Evolutionary conservation across 345 rosid genomes (phyloP), one percentile per base, ranked within the genome.

Genomic region (Citrus medica): DNA sequence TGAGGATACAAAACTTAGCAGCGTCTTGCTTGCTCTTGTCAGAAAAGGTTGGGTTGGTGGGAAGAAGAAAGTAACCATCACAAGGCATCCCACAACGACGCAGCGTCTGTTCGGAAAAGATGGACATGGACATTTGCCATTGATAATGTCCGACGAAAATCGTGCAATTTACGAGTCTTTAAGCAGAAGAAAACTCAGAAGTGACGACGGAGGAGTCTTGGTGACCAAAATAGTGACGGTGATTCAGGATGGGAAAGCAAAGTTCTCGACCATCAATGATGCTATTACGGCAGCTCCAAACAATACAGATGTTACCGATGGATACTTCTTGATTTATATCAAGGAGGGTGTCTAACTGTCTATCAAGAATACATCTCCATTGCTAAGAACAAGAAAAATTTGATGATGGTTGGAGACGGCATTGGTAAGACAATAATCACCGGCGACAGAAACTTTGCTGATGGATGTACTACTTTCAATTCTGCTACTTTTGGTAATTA

Each of bases 401-500:
- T 95, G 38, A 92, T 94, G 94, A 94, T 94, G 86, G 78, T 92
- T 4, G 99, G 99, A 21, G 98, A 88, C 4, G 99, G 98, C 21
- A 95, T 95, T 63, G 88, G 88, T 78, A 90, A 85, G 65, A 94
- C 99, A 4, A 74, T 95, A 24, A 86, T 95, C 51, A 92, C 95
- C 5, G 98, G 99, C 58, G 90, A 92, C 77, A 92, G 94, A 13
- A 95, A 85, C 76, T 91, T 87, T 19, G 94, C 62, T 13, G 98
- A 92, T 46, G 93, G 92, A 12, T 94, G 97, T 98, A 92, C 93
- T 53, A 95, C 97, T 27, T 94, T 94, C 81, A 89, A 92, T 76
- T 95, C 99, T 40, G 97, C 97, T 14, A 92, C 99, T 70, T 94
- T 92, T 78, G 89, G 96, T 92, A 82, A 42, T 42, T 42, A 42